Conservation (phyloP, 202 grass and related monocot genomes). For the Musa balbisiana region DNA sequence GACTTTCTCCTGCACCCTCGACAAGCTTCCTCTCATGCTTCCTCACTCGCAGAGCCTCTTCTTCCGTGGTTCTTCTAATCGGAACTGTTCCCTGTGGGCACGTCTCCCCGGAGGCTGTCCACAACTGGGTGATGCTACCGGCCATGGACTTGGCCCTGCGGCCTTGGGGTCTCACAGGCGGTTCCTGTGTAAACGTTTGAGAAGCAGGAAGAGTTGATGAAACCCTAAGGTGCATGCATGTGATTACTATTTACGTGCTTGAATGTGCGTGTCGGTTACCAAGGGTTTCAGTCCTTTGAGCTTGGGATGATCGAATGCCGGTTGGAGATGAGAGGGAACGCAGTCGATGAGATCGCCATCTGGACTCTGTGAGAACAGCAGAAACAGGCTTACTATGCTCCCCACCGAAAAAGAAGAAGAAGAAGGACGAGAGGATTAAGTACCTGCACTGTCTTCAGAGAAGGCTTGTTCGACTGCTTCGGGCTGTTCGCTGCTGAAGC, state of each 20-base stretch:
- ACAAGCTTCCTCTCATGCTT: no score
- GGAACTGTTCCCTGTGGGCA: constrained; percentile 71
- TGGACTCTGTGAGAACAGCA: constrained; percentile 44
- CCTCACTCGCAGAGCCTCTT: constrained; percentile 43
- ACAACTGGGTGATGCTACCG: constrained; percentile 41
- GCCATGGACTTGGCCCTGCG: constrained; percentile 10
- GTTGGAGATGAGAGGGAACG: constrained; percentile 77
- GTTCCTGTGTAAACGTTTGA: constrained; percentile 1
- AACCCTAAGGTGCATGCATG: neutral
- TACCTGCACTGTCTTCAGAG: constrained; percentile 75
- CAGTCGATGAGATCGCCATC: constrained; percentile 95
- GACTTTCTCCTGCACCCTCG: constrained; percentile 52
- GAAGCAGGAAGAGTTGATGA: no score
- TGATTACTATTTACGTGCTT: no score
- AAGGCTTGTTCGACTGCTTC: constrained; percentile 21
- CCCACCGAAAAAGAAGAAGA: neutral
- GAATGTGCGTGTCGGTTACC: constrained; percentile 10
- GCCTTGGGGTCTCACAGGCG: constrained; percentile 51
- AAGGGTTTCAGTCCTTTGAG: constrained; percentile 54
- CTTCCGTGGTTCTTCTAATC: constrained; percentile 57
- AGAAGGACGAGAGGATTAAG: neutral
- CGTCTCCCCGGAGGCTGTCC: constrained; percentile 37
- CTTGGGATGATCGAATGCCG: constrained; percentile 92
- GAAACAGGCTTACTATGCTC: neutral
- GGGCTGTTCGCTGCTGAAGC: no score